Percentiles rank a stretch among this genome's conserved stretches.
phyloP scores from a whole-genome alignment of 805 yeast species.

The Candida nonsorbophila region DNA sequence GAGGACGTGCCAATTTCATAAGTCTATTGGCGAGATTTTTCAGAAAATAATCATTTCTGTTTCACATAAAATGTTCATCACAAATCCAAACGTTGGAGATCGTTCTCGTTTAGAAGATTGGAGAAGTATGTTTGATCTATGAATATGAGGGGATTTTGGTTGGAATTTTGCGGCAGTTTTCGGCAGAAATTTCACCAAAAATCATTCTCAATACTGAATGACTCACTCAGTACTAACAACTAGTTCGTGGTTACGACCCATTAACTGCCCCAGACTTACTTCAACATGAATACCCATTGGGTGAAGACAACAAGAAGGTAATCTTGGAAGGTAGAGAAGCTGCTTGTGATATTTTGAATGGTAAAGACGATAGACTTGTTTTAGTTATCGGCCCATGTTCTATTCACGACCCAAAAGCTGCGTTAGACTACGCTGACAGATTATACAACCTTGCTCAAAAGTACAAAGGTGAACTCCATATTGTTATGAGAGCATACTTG shows the following conservation, averaged over 20 bases:
- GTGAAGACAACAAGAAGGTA: slow-evolving; percentile 48
- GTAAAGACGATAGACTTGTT: slow-evolving; percentile 75
- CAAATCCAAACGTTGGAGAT: slow-evolving; percentile 82
- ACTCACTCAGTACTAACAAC: slow-evolving; percentile 12
- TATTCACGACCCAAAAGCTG: slow-evolving; percentile 85
- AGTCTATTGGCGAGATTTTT: slow-evolving; percentile 2
- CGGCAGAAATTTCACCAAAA: background rate
- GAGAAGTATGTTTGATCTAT: slow-evolving; percentile 41
- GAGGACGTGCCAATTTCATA: too few species aligned
- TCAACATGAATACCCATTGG: slow-evolving; percentile 77
- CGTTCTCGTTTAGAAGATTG: slow-evolving; percentile 57
- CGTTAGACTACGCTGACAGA: slow-evolving; percentile 77
- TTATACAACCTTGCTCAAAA: slow-evolving; percentile 65
- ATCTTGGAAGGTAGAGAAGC: slow-evolving; percentile 76
- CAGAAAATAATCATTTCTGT: too few species aligned
- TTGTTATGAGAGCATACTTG: slow-evolving; percentile 95
- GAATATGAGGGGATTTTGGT: background rate
- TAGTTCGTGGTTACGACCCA: slow-evolving; percentile 83
- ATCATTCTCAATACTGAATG: background rate
- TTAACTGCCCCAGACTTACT: slow-evolving; percentile 87
- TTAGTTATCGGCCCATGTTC: slow-evolving; percentile 97
- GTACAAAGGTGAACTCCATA: slow-evolving; percentile 67
- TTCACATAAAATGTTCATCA: slow-evolving; percentile 61
- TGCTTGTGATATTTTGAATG: slow-evolving; percentile 67
- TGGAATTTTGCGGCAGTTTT: background rate